Base-by-base conservation (phyloP, 805 yeast genomes). In the Lachancea kluyveri region DNA sequence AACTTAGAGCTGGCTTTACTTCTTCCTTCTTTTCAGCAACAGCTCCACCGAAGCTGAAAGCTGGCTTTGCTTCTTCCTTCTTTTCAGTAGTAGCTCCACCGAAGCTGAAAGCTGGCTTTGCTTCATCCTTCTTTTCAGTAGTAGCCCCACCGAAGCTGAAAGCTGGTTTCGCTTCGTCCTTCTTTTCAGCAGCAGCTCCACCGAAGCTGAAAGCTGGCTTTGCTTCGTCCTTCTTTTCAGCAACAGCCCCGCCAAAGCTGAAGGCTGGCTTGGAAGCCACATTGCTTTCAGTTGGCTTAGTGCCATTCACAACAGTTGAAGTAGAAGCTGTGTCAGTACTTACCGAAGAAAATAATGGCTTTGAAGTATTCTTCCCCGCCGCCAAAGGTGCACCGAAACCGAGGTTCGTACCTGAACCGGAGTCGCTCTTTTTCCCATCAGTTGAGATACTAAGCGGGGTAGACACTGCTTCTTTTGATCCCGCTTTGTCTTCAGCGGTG, bases 391-490 rank as follows among this genome's bases (percentile, higher is more conserved):
- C 28, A 17, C 20, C 17, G 18, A 20, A 15, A 10, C 17, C 17
- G 28, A 20, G 4, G 17, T 13, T 16, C 4, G 28, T 9, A 16
- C 5, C 28, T 9, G 18, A 16, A 10, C 13, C 28, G 13, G 40
- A 32, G 15, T 31, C 44, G 17, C 23, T 26, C n/a, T 24, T 21
- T 10, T 16, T 26, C 14, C 14, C 24, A 7, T 33, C 36, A 5
- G 38, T 34, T 21, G 39, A 32, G 10, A 33, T 40, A 21, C 63
- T 64, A 33, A 59, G 51, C 4, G 56, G 41, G 32, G 57, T 48
- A n/a, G n/a, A n/a, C n/a, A n/a, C n/a, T 13, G 41, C 41, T 8
- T 50, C 36, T 11, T 38, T 34, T 6, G 42, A 25, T n/a, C 37
- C 20, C 11, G 40, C 13, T 12, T 33, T 24, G 10, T 22, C 26